Conservation (phyloP, 345 rosid genomes). For the Eucalyptus curtisii region DNA sequence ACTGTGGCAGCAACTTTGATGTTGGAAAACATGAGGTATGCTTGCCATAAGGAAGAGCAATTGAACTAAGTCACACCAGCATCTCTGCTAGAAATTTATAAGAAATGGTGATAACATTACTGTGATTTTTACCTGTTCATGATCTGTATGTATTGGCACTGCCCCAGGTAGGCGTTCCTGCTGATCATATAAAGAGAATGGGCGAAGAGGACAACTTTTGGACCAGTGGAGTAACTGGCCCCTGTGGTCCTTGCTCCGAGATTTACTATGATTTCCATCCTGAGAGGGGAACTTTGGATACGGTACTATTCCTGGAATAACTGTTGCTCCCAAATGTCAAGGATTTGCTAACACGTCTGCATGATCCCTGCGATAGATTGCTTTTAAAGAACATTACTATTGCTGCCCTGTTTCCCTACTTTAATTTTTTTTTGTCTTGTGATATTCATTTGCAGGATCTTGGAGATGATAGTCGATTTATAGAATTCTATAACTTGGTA, state of each 20-base stretch:
- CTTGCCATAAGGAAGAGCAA: neutral
- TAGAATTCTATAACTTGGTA: conserved; percentile 92
- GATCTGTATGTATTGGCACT: neutral
- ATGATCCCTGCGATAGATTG: neutral
- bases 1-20: neutral
- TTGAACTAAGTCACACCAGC: neutral
- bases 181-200: conserved; percentile 74
- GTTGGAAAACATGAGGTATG: neutral
- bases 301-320: conserved; percentile 13
- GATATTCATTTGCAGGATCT: conserved; percentile 49
- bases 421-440: neutral
- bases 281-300: conserved; percentile 51
- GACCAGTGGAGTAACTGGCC: conserved; percentile 90
- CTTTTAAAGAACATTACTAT: neutral
- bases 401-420: neutral
- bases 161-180: conserved; percentile 69
- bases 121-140: neutral
- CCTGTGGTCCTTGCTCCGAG: conserved; percentile 99
- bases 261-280: conserved; percentile 88
- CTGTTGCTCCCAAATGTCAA: neutral
- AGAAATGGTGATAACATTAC: neutral
- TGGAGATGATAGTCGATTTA: conserved; percentile 84
- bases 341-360: neutral
- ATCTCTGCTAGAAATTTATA: neutral
- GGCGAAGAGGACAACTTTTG: conserved; percentile 94